These are phyloP conservation scores for Penicillium nordicum DNA, from an alignment of 2,329 filamentous ascomycete species.

Conservation along the genomic window DNA sequence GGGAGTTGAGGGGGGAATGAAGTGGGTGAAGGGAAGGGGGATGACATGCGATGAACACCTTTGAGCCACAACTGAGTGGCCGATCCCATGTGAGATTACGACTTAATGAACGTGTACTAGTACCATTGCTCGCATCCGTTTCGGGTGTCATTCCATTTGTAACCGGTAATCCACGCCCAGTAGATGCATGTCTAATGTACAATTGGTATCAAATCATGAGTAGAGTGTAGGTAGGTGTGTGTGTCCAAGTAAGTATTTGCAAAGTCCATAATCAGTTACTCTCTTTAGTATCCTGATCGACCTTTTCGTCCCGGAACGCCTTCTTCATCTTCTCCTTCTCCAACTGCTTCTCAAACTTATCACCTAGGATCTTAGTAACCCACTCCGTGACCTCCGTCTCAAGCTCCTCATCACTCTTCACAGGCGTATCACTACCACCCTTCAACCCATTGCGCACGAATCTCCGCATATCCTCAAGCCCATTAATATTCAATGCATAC, in stretches of 20 bases:
- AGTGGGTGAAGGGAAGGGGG: too few species aligned
- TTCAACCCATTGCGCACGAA: slow-evolving; percentile 58
- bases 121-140: background rate
- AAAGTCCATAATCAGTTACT: background rate
- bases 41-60: background rate
- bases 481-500: slow-evolving; percentile 74
- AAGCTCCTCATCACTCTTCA: slow-evolving; percentile 44
- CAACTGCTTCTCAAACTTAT: slow-evolving; percentile 47
- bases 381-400: slow-evolving; percentile 55
- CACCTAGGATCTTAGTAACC: slow-evolving; percentile 48
- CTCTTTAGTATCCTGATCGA: slow-evolving; percentile 8
- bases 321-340: slow-evolving; percentile 32
- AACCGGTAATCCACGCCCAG: slow-evolving; percentile 9
- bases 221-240: slow-evolving; percentile 13
- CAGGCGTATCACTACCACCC: slow-evolving; percentile 57
- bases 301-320: slow-evolving; percentile 12
- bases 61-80: background rate
- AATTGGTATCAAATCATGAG: slow-evolving; percentile 22
- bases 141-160: slow-evolving; percentile 6
- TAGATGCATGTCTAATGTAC: slow-evolving; percentile 16
- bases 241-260: background rate
- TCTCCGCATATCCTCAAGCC: slow-evolving; percentile 61
- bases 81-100: background rate
- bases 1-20: background rate
- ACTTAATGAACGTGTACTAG: background rate